These are phyloP conservation scores for Excoecaria agallocha DNA, from an alignment of 345 rosid species.

Conservation along the genomic window DNA sequence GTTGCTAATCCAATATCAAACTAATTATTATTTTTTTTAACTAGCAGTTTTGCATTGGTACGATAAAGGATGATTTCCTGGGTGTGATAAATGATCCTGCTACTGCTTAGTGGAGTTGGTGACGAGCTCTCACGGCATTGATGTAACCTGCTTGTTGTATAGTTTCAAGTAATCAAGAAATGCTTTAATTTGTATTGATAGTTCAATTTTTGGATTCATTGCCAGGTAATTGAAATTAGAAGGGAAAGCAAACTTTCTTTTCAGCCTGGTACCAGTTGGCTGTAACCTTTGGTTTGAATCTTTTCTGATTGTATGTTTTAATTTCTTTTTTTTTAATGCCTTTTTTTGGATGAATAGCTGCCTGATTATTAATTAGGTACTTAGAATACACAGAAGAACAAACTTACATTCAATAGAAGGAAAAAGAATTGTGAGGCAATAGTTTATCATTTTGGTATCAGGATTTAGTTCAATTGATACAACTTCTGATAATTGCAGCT, in stretches of 20 bases:
- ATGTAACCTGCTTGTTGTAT: not conserved
- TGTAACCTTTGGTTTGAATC: not conserved
- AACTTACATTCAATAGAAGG: too few species aligned
- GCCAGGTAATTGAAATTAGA: not conserved
- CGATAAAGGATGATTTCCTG: slow-evolving; percentile 89
- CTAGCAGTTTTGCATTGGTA: slow-evolving; percentile 89
- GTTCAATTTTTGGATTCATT: not conserved
- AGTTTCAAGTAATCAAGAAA: not conserved
- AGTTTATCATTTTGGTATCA: too few species aligned
- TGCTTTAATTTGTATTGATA: not conserved
- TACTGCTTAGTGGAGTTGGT: slow-evolving; percentile 36
- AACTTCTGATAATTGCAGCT: too few species aligned
- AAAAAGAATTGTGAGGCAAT: too few species aligned
- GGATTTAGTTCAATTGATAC: too few species aligned
- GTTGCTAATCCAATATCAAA: not conserved
- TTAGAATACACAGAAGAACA: too few species aligned
- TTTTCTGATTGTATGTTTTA: not conserved
- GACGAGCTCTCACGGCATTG: not conserved
- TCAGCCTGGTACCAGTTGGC: not conserved
- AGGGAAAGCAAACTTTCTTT: not conserved
- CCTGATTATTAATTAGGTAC: not conserved
- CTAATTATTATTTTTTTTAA: not conserved
- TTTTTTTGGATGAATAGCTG: not conserved
- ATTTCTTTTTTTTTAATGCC: not conserved
- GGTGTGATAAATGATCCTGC: slow-evolving; percentile 92